Percentiles rank a stretch among this genome's conserved stretches.
phyloP scores from a whole-genome alignment of 1,284 basidiomycete genomes.

The Sporisorium reilianum region DNA sequence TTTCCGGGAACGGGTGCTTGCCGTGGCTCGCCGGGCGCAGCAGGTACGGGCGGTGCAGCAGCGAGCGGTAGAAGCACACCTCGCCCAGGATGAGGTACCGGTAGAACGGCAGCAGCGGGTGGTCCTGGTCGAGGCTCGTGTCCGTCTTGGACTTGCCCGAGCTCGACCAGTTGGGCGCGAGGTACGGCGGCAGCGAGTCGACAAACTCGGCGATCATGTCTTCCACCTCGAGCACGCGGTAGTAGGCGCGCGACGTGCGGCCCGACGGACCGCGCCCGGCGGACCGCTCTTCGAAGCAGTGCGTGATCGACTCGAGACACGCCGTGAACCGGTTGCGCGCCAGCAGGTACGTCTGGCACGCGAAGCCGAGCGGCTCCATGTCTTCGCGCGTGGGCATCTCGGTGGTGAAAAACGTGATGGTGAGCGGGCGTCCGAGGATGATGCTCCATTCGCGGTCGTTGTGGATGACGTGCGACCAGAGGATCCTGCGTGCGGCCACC shows the following conservation, averaged over 20 bases:
- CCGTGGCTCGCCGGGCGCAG: conserved; percentile 39
- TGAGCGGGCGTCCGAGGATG: conserved; percentile 47
- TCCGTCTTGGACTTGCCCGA: conserved; percentile 42
- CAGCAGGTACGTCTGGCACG: conserved; percentile 45
- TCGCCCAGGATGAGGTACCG: conserved; percentile 48
- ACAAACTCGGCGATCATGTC: conserved; percentile 51
- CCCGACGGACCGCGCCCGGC: conserved; percentile 30
- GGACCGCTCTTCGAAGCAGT: conserved; percentile 50
- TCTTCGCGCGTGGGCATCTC: conserved; percentile 51
- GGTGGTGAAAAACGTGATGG: conserved; percentile 48
- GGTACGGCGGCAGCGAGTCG: conserved; percentile 46
- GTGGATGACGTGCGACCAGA: conserved; percentile 55
- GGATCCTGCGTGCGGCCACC: conserved; percentile 37
- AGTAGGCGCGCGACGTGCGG: conserved; percentile 42
- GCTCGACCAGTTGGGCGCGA: conserved; percentile 40
- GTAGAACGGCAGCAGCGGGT: conserved; percentile 49
- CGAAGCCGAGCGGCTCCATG: conserved; percentile 46
- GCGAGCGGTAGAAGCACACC: conserved; percentile 50
- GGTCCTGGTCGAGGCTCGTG: conserved; percentile 45
- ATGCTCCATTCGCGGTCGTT: conserved; percentile 55
- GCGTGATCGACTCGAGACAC: conserved; percentile 47
- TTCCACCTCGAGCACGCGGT: conserved; percentile 48
- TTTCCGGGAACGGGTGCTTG: conserved; percentile 50
- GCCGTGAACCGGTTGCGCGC: conserved; percentile 45
- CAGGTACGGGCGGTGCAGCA: conserved; percentile 48